Base-by-base conservation (phyloP, 169 alveolate species). In the Sarcocystis neurona region DNA sequence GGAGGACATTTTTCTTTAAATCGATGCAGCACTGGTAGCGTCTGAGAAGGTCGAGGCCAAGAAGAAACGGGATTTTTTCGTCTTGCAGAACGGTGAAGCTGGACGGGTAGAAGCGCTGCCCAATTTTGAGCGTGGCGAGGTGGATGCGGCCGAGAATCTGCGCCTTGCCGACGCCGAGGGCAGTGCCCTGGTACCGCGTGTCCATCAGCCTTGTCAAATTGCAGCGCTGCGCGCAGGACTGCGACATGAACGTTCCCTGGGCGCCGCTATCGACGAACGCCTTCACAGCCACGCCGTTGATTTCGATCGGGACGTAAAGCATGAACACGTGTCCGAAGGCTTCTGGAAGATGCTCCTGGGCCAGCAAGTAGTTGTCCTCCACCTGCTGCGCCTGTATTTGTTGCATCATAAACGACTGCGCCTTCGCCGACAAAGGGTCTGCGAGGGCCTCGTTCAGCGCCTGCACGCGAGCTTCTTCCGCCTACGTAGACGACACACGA, bases 181-280 rank as follows among this genome's bases (percentile, higher is more conserved):
- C 99, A 43, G 97, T 94, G 41, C 99, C 99, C 39, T 94, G 93
- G 92, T 93, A 97, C 84, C 99, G 94, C 72, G 90, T 95, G 90
- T 98, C 99, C 53, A 97, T 92, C 88, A 98, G 90, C 87, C 96
- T 95, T 91, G 95, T 90, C 50, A 98, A 92, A 84, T 95, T 95
- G 90, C 99, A 97, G 91, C 94, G 93, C 92, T 95, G 97, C 44
- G 99, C 99, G 79, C 97, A 95, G 44, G 92, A 91, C 63, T 92
- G 90, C 44, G 99, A 96, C 98, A 98, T 97, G 50, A 98, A 96
- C 34, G 98, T 96, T 56, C 97, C 93, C 94, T 98, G 98, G 2
- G 99, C 99, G 23, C 99, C 99, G 74, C 98, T 96, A 92, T 98
- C 99, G 23, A 98, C 99, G 75, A 98, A 95, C 23, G 99, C 99